Evolutionary conservation across 352 stramenopile genomes (phyloP).

Genomic region (Peronospora destructor): DNA sequence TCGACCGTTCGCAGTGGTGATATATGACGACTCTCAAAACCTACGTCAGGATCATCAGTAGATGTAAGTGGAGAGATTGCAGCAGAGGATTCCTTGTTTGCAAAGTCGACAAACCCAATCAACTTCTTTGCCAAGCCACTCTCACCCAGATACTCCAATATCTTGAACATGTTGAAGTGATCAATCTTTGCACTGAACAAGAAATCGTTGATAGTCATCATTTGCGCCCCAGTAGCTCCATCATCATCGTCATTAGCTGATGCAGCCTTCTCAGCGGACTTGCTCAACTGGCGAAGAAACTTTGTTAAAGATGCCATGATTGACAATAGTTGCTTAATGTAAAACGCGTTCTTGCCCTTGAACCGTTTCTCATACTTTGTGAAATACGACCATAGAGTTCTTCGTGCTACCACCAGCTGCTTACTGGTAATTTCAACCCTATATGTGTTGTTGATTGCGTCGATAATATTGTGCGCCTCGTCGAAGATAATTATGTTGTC

Average conservation of each 20-base stretch:
- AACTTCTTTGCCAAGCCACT: constrained; percentile 82
- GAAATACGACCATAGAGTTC: constrained; percentile 81
- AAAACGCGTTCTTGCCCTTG: constrained; percentile 82
- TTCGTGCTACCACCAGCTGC: constrained; percentile 57
- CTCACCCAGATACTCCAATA: constrained; percentile 70
- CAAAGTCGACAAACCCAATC: constrained; percentile 64
- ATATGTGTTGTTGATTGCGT: constrained; percentile 91
- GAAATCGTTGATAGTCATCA: constrained; percentile 84
- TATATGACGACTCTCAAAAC: constrained; percentile 65
- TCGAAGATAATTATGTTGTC: constrained; percentile 95
- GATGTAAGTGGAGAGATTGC: background rate
- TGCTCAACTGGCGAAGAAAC: constrained; percentile 57
- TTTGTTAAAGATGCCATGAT: constrained; percentile 73
- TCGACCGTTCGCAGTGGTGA: constrained; percentile 81
- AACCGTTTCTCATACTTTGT: constrained; percentile 85
- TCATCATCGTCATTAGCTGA: constrained; percentile 11
- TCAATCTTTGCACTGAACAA: constrained; percentile 72
- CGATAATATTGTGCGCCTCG: constrained; percentile 98
- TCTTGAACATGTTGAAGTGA: constrained; percentile 89
- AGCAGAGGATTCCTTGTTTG: constrained; percentile 11
- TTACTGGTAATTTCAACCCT: constrained; percentile 73
- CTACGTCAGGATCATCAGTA: constrained; percentile 28
- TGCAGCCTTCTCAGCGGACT: constrained; percentile 10
- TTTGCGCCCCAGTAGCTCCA: constrained; percentile 36
- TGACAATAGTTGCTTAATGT: constrained; percentile 85